Base-by-base conservation (phyloP, 805 yeast genomes). In the Wickerhamiella kazuoi region DNA sequence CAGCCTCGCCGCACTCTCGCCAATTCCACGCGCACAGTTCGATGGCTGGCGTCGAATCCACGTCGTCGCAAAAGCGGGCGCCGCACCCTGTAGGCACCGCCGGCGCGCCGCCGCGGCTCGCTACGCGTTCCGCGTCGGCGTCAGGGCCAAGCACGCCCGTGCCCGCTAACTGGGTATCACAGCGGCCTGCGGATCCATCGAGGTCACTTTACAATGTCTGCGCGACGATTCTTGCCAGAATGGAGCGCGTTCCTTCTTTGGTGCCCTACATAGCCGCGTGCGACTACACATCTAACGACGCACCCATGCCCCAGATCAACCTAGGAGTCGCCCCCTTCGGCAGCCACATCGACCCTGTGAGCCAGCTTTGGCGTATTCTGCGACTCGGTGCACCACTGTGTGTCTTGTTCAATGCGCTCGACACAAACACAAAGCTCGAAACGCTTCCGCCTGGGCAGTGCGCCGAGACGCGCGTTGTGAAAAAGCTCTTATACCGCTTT, bases 361-460 rank as follows among this genome's bases (percentile, higher is more conserved):
- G 95, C 2, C 86, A 83, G 45, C 55, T 90, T 33, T 80, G 94
- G 74, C 76, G 82, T 47, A 62, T 90, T 26, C 76, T 90, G 51
- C 93, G 87, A 51, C 83, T 80, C 51, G 98, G 97, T 9, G 77
- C 93, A 2, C 94, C 97, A 3, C 63, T 90, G 32, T 86, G 97
- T 57, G 70, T 82, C 32, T 62, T 87, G 6, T 82, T 79, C 64
- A 87, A 90, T 59, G 64, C 74, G 13, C 67, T 83, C 17, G 67
- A 66, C 40, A 76, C 77, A 1, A 67, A 67, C 30, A 57, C 60
- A 31, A 37, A 37, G 34, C 56, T 65, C 32, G 66, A 68, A 40
- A 72, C 75, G 40, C 62, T 79, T 34, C 68, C 77, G 1, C 69
- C 76, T 14, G 72, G 78, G 5, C 71, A 78, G 16, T 74, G 87